phyloP scores from a whole-genome alignment of 1,284 basidiomycete genomes.

The Moniliophthora roreri region DNA sequence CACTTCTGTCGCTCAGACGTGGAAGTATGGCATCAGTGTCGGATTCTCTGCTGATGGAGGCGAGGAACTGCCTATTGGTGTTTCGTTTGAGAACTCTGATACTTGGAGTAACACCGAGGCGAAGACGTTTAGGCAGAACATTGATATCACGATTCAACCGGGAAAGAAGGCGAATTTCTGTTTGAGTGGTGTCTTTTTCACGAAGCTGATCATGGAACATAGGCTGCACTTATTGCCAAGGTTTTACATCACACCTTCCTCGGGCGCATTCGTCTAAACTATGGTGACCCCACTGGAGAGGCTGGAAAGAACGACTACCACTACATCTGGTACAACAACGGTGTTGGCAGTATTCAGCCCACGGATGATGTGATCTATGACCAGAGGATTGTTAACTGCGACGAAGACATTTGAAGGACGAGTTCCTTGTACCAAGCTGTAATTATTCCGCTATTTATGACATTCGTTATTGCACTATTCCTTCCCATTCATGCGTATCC shows the following conservation, averaged over 20 bases:
- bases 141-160: slow-evolving; percentile 1
- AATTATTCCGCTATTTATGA: no score
- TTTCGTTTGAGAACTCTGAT: neutral
- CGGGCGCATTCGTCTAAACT: slow-evolving; percentile 1
- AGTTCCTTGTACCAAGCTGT: no score
- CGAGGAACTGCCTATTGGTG: neutral
- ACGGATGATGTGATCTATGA: neutral
- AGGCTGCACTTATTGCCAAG: slow-evolving; percentile 4
- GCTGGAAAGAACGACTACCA: slow-evolving; percentile 2
- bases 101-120: slow-evolving; percentile 4
- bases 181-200: no score
- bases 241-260: neutral
- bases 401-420: neutral
- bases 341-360: slow-evolving; percentile 1
- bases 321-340: slow-evolving; percentile 2
- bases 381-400: slow-evolving; percentile 1
- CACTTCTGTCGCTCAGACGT: neutral
- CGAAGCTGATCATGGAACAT: neutral
- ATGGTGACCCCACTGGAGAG: neutral
- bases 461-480: no score
- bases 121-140: slow-evolving; percentile 5
- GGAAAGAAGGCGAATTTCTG: slow-evolving; percentile 1
- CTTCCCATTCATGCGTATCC: no score
- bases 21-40: slow-evolving; percentile 1
- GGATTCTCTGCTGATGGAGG: neutral